Evolutionary conservation across 177 flowering plant genomes (phyloP).

Genomic region (Vitis hybrid): DNA sequence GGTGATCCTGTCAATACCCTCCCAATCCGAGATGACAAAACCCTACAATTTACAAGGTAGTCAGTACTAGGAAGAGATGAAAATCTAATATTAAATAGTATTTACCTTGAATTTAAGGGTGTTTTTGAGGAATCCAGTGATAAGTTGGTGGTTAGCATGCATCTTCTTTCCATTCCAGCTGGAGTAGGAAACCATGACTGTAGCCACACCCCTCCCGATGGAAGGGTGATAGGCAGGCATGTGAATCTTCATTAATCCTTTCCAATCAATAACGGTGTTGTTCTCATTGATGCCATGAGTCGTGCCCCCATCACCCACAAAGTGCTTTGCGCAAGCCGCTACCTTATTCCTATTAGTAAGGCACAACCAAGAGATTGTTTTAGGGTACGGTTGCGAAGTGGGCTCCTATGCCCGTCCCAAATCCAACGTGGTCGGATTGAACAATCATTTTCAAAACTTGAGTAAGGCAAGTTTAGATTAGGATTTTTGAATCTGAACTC

Average conservation of each 20-base stretch:
- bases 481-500: no score
- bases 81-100: background rate
- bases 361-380: no score
- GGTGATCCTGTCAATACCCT: slow-evolving; percentile 48
- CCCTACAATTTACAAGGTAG: slow-evolving; percentile 26
- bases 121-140: slow-evolving; percentile 57
- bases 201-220: slow-evolving; percentile 58
- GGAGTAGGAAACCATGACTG: slow-evolving; percentile 73
- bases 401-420: no score
- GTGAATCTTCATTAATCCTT: slow-evolving; percentile 51
- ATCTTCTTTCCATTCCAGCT: slow-evolving; percentile 67
- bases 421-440: no score
- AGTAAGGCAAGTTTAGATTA: no score
- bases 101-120: slow-evolving; percentile 52
- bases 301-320: slow-evolving; percentile 70
- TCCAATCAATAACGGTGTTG: slow-evolving; percentile 40
- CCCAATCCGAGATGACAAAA: slow-evolving; percentile 51
- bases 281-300: slow-evolving; percentile 57
- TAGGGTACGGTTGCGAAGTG: no score
- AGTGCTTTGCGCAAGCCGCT: slow-evolving; percentile 66
- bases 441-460: no score
- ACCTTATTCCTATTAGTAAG: slow-evolving; percentile 32
- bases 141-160: slow-evolving; percentile 54
- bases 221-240: slow-evolving; percentile 56
- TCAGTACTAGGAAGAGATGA: background rate